Base-by-base conservation (phyloP, 2,329 filamentous ascomycete genomes). In the Alternaria atra region DNA sequence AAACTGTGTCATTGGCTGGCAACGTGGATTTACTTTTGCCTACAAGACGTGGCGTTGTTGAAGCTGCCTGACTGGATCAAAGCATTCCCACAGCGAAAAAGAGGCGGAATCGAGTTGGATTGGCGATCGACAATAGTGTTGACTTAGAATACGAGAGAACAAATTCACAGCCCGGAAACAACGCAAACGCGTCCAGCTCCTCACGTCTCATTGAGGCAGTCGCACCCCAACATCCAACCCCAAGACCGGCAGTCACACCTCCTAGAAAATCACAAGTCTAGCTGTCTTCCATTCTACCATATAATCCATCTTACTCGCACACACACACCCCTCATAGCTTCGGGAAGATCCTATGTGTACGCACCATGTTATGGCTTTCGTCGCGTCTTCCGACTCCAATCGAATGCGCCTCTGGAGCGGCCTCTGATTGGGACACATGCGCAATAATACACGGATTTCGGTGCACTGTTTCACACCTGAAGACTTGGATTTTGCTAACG, bases 401-500 rank as follows among this genome's bases (percentile, higher is more conserved):
- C 8, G 37, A n/a, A 20, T 8, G 13, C 37, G 37, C 6, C 37
- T n/a, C n/a, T 47, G 43, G 27, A 47, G n/a, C 4, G 27, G 43
- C 13, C n/a, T 10, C 34, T n/a, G 54, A 55, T 54, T 63, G 63
- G n/a, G 50, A 60, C 2, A 66, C 52, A 47, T 63, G 60, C 40
- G 65, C 60, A 7, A 70, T 30, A 17, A 68, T 63, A 25, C 64
- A 68, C 20, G 62, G 67, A 13, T 54, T 57, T 42, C 53, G 37
- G 15, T 60, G 44, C 15, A 40, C 13, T 4, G 48, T 63, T 20
- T 66, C 58, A 2, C 56, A 60, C 12, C 44, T 27, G 46, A 72
- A 69, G 2, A 69, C 60, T 20, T 64, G 63, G 10, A 68, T 46
- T 29, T 62, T 62, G 40, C 59, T 52, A 37, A 72, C 63, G 39